Percentiles rank a stretch among this genome's conserved stretches.
These are phyloP conservation scores for Epicoccum sorghinum DNA, from an alignment of 2,329 filamentous ascomycete genomes.

Conservation along the genomic window DNA sequence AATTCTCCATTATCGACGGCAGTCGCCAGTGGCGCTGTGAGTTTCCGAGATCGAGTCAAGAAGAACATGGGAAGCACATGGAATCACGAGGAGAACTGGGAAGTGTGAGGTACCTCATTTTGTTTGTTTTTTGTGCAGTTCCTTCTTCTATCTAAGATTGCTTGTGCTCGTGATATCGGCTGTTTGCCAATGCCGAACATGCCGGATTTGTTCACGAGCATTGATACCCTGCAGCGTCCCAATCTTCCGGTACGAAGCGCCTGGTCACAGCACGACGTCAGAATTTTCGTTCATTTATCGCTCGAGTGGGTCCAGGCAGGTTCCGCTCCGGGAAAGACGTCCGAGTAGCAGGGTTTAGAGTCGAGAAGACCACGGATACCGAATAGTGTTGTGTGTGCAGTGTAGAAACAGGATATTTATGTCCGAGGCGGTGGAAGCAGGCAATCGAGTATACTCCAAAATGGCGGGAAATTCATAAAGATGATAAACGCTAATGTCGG, in stretches of 20 bases:
- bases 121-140: constrained; percentile 19
- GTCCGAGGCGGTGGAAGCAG: constrained; percentile 17
- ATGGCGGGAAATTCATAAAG: constrained; percentile 31
- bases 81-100: constrained; percentile 9
- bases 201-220: constrained; percentile 14
- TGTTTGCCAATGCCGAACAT: constrained; percentile 1
- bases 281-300: neutral
- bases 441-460: constrained; percentile 13
- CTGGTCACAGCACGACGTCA: constrained; percentile 8
- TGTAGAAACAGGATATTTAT: constrained; percentile 28
- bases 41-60: neutral
- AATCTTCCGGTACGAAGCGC: constrained; percentile 11
- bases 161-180: constrained; percentile 12
- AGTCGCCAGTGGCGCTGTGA: neutral
- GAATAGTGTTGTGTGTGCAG: constrained; percentile 36
- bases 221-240: constrained; percentile 12
- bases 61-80: neutral
- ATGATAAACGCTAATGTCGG: constrained; percentile 48
- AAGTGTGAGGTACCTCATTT: constrained; percentile 21
- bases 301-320: constrained; percentile 1
- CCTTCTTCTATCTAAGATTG: constrained; percentile 15
- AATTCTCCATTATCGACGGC: neutral
- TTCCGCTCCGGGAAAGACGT: neutral
- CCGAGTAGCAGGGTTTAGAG: constrained; percentile 1
- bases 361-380: constrained; percentile 39